Conservation (phyloP, 306 rosid genomes). For the Vigna reflexopilosa region DNA sequence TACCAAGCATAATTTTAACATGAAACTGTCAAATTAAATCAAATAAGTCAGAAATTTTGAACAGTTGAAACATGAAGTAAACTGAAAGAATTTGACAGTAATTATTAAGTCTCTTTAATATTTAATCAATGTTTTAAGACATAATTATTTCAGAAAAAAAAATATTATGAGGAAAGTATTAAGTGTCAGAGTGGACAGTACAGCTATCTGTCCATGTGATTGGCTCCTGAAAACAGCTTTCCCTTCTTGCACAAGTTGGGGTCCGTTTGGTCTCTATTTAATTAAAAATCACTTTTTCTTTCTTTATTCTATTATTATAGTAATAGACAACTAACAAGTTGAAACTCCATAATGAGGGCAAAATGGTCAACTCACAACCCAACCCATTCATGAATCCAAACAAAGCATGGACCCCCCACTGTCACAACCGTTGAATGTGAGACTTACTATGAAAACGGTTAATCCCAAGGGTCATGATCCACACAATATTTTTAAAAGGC, state of each 20-base stretch:
- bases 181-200: conserved; percentile 43
- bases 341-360: conserved; percentile 30
- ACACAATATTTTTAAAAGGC: conserved; percentile 36
- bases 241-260: background rate
- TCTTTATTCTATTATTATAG: background rate
- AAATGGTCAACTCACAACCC: background rate
- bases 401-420: conserved; percentile 36
- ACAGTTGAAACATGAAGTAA: no score
- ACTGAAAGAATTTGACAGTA: no score
- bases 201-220: conserved; percentile 30
- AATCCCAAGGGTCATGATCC: conserved; percentile 9
- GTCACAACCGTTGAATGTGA: conserved; percentile 60
- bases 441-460: conserved; percentile 39
- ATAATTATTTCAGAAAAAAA: no score
- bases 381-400: conserved; percentile 7
- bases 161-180: conserved; percentile 37
- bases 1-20: background rate
- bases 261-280: conserved; percentile 30
- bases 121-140: no score
- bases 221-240: conserved; percentile 25
- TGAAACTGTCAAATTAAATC: background rate
- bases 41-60: no score
- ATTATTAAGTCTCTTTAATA: no score
- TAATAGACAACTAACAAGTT: background rate
- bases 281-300: background rate